Evolutionary conservation across 1,284 basidiomycete species (phyloP), one percentile per base, ranked within the genome.

Genomic region (Boletus nobilissimus): DNA sequence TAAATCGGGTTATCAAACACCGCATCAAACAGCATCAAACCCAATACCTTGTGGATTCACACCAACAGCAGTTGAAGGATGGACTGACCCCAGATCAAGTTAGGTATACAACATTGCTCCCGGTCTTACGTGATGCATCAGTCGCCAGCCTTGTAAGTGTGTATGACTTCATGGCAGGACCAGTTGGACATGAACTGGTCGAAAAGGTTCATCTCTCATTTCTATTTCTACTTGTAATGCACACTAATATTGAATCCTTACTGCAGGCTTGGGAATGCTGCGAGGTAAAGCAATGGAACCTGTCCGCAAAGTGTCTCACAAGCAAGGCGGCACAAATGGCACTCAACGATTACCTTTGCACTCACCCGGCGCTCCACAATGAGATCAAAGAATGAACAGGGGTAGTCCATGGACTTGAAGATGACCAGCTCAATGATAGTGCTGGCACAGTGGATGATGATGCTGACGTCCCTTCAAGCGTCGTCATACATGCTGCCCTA

Each of bases 1-100:
- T 82, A 4, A 80, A 83, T 24, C 32, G 65, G 8, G 63, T 77
- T 24, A 76, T 83, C 74, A 82, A 83, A 51, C 81, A 84, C 60
- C 43, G 46, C 13, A 40, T 82, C 62, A 84, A 84, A 54, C 81
- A 81, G 39, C 60, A 78, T 18, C 73, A 83, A n/a, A 75, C 78
- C 13, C 9, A 80, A 32, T 76, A 39, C 16, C 72, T 80, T 19
- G 69, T 77, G 2, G 46, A 73, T 8, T 57, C 77, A 32, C 68
- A 77, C 43, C 64, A 71, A 57, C 11, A 65, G 9, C 71, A 76
- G 11, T 65, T 73, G 2, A 43, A 69, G 0, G 19, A 24, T 39
- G 60, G 71, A 2, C 62, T 76, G 14, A 76, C 40, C 3, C 3
- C 51, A 6, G 68, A 77, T 6, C 68, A 77, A 11, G 63, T 77